Conservation (phyloP, 257 asterid genomes). For the Solanum verrucosum region DNA sequence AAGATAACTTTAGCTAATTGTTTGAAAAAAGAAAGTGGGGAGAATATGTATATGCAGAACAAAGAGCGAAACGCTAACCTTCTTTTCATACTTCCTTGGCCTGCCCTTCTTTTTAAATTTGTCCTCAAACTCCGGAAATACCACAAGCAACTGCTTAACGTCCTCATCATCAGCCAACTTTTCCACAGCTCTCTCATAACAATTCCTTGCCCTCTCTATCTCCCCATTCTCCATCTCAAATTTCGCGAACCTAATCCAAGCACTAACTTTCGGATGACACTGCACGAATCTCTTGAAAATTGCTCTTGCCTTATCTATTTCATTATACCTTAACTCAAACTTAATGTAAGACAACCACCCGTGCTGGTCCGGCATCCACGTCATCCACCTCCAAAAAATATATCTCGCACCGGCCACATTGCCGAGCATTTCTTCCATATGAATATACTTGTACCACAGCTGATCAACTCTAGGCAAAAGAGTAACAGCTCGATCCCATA, state of each 20-base stretch:
- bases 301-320: background rate
- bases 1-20: no score
- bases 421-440: conserved; percentile 82
- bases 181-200: background rate
- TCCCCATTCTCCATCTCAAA: background rate
- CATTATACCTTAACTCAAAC: background rate
- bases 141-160: background rate
- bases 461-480: conserved; percentile 81
- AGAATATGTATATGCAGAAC: no score
- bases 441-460: conserved; percentile 87
- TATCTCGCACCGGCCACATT: conserved; percentile 81
- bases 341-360: background rate
- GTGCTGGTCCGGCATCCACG: background rate
- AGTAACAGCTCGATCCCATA: conserved; percentile 35
- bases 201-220: background rate
- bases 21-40: no score
- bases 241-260: background rate
- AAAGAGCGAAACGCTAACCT: no score
- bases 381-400: conserved; percentile 54
- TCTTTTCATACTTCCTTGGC: background rate
- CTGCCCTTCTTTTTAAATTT: background rate
- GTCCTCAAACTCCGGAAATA: background rate
- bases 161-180: background rate
- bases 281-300: background rate
- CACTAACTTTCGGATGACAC: background rate